Base-by-base conservation (phyloP, 2,329 filamentous ascomycete species). In the Curvularia lunata region DNA sequence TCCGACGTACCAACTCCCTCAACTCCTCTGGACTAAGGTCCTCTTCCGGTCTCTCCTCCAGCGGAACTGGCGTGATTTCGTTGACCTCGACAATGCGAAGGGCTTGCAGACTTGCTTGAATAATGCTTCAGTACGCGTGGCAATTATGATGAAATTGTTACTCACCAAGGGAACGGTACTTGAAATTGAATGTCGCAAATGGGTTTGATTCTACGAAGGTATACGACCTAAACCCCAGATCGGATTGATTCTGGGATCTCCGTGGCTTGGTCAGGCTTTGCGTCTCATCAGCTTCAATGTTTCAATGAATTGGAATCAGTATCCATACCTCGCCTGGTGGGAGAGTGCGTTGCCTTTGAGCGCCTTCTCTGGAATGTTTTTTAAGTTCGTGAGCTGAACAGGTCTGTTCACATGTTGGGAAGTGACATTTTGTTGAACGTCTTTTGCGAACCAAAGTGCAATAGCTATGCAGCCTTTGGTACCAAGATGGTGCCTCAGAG, bases 281-380 rank as follows among this genome's bases (percentile, higher is more conserved):
- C 1, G 28, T 42, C 21, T 28, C 23, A 25, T 28, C 18, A 47
- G 32, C 25, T n/a, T n/a, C n/a, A n/a, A n/a, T n/a, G n/a, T n/a
- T n/a, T n/a, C n/a, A n/a, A n/a, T n/a, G n/a, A n/a, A n/a, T 23
- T 10, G 21, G 16, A 10, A 38, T 46, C 10, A 21, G n/a, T 27
- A 9, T 23, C 50, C 61, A 4, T 37, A 63, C 58, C 23, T 48
- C 30, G 55, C 32, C 37, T 63, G 61, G 37, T 56, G 55, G n/a
- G 58, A 63, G 21, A 52, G 38, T 8, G 59, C 50, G 16, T 61
- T 53, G 16, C 58, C 58, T 48, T 63, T 62, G 7, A 62, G n/a
- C 19, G 47, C 55, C 28, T 61, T 59, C 18, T 62, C 61, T 8
- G 58, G 52, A 13, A 63, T 48, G 0, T 40, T 19, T 5, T 48